Evolutionary conservation across 257 asterid genomes (phyloP).

Genomic region (Scutellaria baicalensis): DNA sequence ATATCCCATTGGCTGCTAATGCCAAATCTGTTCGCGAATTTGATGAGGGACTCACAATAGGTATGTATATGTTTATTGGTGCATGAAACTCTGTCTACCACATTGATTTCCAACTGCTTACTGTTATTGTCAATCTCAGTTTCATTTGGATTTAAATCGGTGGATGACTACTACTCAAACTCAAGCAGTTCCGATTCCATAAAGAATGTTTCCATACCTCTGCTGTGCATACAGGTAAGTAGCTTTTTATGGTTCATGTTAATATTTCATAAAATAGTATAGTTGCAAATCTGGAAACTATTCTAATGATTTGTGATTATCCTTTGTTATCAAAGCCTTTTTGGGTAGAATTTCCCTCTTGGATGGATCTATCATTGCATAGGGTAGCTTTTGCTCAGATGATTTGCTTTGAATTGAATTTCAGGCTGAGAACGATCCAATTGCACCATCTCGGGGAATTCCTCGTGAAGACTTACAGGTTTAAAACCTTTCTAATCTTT

Average conservation of each 20-base stretch:
- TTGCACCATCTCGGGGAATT: slow-evolving; percentile 91
- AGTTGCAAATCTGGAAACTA: background rate
- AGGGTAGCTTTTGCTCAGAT: background rate
- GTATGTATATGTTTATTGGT: slow-evolving; percentile 32
- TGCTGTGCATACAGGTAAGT: slow-evolving; percentile 94
- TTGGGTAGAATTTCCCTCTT: background rate
- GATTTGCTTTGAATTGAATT: slow-evolving; percentile 14
- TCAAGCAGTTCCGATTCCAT: slow-evolving; percentile 92
- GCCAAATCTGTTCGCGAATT: slow-evolving; percentile 85
- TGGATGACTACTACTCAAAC: slow-evolving; percentile 87
- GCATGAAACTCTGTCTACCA: slow-evolving; percentile 1
- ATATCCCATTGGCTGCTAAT: slow-evolving; percentile 70
- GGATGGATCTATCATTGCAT: background rate
- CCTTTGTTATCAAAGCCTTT: background rate
- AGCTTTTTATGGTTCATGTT: slow-evolving; percentile 4
- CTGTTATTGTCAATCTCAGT: slow-evolving; percentile 35
- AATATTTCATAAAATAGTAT: background rate
- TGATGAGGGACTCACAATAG: slow-evolving; percentile 90
- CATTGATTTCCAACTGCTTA: slow-evolving; percentile 3
- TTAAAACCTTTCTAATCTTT: slow-evolving; percentile 3
- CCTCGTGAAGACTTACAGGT: slow-evolving; percentile 92
- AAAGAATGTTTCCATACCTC: slow-evolving; percentile 59
- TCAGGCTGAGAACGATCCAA: slow-evolving; percentile 98
- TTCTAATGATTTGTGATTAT: background rate
- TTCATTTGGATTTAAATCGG: slow-evolving; percentile 95